Base-by-base conservation (phyloP, 495 filamentous ascomycete genomes). In the Aspergillus biplanus region DNA sequence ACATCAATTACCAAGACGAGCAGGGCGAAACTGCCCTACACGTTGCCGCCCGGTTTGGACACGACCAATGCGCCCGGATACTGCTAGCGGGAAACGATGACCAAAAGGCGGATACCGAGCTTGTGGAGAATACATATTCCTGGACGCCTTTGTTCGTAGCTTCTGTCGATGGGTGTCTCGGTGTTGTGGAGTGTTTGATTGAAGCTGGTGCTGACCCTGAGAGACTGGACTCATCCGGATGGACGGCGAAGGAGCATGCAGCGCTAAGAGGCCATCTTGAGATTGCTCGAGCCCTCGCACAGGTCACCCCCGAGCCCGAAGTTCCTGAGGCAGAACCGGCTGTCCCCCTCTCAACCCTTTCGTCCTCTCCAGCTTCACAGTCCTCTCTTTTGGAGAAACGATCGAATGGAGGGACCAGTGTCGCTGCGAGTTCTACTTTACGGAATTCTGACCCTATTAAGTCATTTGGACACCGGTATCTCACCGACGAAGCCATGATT, bases 101-200 rank as follows among this genome's bases (percentile, higher is more conserved):
- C 33, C 90, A 92, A 63, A 91, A 88, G 63, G 87, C 88, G 0
- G 78, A 98, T 66, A 75, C 91, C 4, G 91, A 97, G 60, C 71
- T 97, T 34, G 76, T 86, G 0, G 95, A 99, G 70, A 89, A 89
- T 49, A 90, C 88, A 0, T 98, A 95, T 69, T 87, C 88, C 1
- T 98, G 96, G 94, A 97, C 94, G 0, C 92, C 96, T 6, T 76
- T 99, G 5, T 96, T 97, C 66, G 85, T 96, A 65, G 92, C 96
- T 15, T 89, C 89, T 61, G 94, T 98, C 0, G 94, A 98, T 63
- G 93, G 92, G 0, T 86, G 90, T 59, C 71, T 92, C 35, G 73
- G 82, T 0, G 85, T 96, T 35, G 90, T 95, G 18, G 85, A 91
- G 70, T 83, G 92, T 50, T 81, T 99, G 9, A 82, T 97, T 48